phyloP scores from a whole-genome alignment of 352 stramenopile species.

The Globisporangium echinulatum region DNA sequence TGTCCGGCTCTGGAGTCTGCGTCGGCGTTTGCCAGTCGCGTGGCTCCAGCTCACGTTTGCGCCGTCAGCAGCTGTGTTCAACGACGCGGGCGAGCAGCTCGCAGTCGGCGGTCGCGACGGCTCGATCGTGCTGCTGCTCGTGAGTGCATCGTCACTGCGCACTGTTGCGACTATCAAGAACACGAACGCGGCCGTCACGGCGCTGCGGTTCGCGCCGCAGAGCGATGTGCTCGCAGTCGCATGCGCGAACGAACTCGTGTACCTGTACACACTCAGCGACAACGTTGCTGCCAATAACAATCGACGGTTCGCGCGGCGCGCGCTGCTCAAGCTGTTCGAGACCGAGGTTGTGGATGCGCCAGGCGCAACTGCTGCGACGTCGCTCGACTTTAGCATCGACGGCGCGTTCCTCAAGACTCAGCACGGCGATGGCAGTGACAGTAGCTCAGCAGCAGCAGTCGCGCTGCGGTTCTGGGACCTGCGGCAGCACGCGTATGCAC shows the following conservation, averaged over 20 bases:
- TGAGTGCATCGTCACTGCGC: conserved; percentile 14
- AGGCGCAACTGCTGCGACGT: conserved; percentile 11
- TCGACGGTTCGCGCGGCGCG: conserved; percentile 34
- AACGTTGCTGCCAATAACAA: not conserved
- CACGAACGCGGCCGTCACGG: conserved; percentile 30
- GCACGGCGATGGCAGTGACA: conserved; percentile 13
- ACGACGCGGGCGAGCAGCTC: conserved; percentile 36
- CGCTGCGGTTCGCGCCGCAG: conserved; percentile 42
- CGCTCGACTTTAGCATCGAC: conserved; percentile 67
- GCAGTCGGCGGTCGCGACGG: conserved; percentile 54
- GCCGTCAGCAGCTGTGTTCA: conserved; percentile 30
- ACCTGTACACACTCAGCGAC: conserved; percentile 57
- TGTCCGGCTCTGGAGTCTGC: conserved; percentile 61
- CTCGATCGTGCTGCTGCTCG: conserved; percentile 34
- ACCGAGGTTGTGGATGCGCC: conserved; percentile 10
- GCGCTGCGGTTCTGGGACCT: conserved; percentile 60
- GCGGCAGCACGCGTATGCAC: conserved; percentile 31
- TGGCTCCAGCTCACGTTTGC: conserved; percentile 23
- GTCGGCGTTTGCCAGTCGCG: conserved; percentile 19
- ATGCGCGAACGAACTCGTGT: conserved; percentile 59
- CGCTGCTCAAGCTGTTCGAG: conserved; percentile 43
- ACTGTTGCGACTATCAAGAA: conserved; percentile 56
- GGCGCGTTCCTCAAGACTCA: conserved; percentile 52
- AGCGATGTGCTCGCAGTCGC: conserved; percentile 40
- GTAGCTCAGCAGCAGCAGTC: not conserved